Conservation (phyloP, 306 rosid species). For the Vigna mungo region DNA sequence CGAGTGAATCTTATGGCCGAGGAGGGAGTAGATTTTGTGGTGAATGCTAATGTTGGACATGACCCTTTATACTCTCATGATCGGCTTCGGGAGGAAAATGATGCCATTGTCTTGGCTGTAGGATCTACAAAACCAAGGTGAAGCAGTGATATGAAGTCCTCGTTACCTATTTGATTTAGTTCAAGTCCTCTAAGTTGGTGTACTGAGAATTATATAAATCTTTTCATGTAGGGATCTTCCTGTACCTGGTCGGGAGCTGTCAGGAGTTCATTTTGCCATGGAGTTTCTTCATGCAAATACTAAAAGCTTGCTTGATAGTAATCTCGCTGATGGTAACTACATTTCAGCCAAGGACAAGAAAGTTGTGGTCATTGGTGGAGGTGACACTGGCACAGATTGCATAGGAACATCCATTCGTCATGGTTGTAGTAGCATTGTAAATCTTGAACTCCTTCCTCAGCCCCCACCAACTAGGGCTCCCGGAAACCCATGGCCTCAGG, state of each 20-base stretch:
- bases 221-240: slow-evolving; percentile 83
- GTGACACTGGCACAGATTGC: slow-evolving; percentile 99
- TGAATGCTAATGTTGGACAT: slow-evolving; percentile 80
- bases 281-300: slow-evolving; percentile 96
- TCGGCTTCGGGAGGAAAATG: slow-evolving; percentile 74
- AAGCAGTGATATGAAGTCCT: slow-evolving; percentile 13
- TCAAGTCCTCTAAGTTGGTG: neutral
- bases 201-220: neutral
- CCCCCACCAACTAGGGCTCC: slow-evolving; percentile 91
- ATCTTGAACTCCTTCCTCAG: slow-evolving; percentile 83
- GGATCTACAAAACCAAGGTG: slow-evolving; percentile 99
- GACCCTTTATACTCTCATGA: slow-evolving; percentile 80
- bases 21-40: slow-evolving; percentile 86
- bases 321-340: slow-evolving; percentile 77
- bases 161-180: slow-evolving; percentile 2
- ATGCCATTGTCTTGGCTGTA: slow-evolving; percentile 85
- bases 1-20: slow-evolving; percentile 90
- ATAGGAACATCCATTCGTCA: slow-evolving; percentile 95
- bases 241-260: slow-evolving; percentile 89
- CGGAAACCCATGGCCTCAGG: slow-evolving; percentile 99
- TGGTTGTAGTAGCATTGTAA: slow-evolving; percentile 70
- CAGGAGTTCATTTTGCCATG: slow-evolving; percentile 98
- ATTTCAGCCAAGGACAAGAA: slow-evolving; percentile 97
- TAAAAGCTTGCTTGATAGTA: slow-evolving; percentile 97
- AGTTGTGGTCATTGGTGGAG: slow-evolving; percentile 96